Base-by-base conservation (phyloP, 371 early-diverging fungal genomes). In the Actinomortierella wolfii region DNA sequence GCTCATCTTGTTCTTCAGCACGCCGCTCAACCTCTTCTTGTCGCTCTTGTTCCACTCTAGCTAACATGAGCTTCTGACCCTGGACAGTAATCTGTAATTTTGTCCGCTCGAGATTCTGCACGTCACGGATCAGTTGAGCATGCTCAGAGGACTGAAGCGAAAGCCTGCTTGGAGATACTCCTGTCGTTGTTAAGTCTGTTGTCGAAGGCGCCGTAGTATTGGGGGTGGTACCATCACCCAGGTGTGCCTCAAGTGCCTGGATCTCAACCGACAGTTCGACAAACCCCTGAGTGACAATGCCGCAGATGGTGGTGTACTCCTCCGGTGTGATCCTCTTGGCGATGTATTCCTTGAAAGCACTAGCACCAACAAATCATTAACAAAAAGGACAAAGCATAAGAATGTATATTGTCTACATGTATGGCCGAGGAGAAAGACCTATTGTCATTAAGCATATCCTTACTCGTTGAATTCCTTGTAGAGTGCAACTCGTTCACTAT, bases 391-490 rank as follows among this genome's bases (percentile, higher is more conserved):
- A 41, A 41, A 11, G 41, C 41, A 41, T 15, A 11, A 41, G 11
- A 11, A 11, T 41, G 8, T 41, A 11, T 41, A 8, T 41, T 41
- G 41, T 41, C 15, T 41, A n/a, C n/a, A n/a, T n/a, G n/a, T n/a
- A n/a, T n/a, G n/a, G n/a, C n/a, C n/a, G n/a, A n/a, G n/a, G n/a
- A n/a, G n/a, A n/a, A n/a, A n/a, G n/a, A n/a, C n/a, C n/a, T n/a
- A n/a, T n/a, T n/a, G n/a, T n/a, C n/a, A n/a, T n/a, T n/a, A 34
- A 34, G 24, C 39, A 29, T 14, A 17, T 39, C 18, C 29, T 43
- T 71, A 71, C 71, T 71, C 71, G 59, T 71, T 71, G 39, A 71
- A 71, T 23, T 71, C 71, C 39, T 71, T 71, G 62, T 71, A 71
- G 7, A 71, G 39, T 13, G 71, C 56, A 0, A 71, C 71, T 26